A percentile compares a stretch with the other conserved stretches of the same genome.
Evolutionary conservation across 2,329 filamentous ascomycete species (phyloP).

Genomic region (Colletotrichum paranaense): DNA sequence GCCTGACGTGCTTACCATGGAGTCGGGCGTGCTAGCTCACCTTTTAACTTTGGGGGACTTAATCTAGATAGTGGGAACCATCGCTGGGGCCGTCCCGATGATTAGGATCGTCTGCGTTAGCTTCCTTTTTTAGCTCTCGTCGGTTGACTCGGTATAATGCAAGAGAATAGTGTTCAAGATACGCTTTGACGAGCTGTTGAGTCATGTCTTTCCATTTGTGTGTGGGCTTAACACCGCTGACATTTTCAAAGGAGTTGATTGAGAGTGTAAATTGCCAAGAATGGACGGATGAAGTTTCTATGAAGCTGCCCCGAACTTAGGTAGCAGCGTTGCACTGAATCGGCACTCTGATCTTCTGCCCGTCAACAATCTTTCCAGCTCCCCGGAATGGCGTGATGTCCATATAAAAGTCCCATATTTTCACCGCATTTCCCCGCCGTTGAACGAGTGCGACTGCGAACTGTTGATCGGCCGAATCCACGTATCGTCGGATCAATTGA

Average conservation of each 20-base stretch:
- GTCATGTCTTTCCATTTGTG: not conserved
- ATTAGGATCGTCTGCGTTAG: not conserved
- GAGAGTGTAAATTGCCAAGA: not conserved
- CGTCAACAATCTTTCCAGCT: not conserved
- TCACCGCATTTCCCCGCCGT: not conserved
- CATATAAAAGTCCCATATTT: not conserved
- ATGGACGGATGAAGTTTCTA: not conserved
- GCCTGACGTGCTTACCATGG: not conserved
- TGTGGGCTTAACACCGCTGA: not conserved
- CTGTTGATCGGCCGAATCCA: not conserved
- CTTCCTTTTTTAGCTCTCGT: not conserved
- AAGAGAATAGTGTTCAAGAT: not conserved
- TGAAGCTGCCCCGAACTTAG: not conserved
- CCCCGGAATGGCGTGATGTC: not conserved
- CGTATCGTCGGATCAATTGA: not conserved
- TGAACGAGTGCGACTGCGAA: not conserved
- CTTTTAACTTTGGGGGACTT: not conserved
- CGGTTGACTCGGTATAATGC: not conserved
- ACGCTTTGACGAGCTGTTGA: not conserved
- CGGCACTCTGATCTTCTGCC: not conserved
- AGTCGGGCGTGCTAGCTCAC: not conserved
- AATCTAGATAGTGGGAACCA: not conserved
- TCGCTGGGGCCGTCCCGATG: not conserved
- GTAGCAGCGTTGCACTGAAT: not conserved
- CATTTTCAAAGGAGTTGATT: not conserved